Evolutionary conservation across 148 eudicot species (phyloP).

Genomic region (Fagopyrum tataricum): DNA sequence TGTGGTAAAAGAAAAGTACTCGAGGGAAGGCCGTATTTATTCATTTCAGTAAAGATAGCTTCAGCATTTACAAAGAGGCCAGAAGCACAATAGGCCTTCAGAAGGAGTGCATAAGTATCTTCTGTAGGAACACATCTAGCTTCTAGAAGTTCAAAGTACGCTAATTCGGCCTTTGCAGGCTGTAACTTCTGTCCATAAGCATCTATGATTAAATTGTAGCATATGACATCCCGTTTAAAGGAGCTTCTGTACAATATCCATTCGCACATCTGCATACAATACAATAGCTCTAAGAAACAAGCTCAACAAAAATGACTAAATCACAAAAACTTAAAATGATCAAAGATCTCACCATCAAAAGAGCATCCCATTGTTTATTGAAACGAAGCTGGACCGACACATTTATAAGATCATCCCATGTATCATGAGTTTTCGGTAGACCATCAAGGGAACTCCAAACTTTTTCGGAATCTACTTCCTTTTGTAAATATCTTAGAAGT

Average conservation of each 20-base stretch:
- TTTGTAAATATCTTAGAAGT: conserved; percentile 47
- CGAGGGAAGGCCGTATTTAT: conserved; percentile 43
- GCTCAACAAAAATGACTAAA: background rate
- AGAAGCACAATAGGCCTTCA: conserved; percentile 64
- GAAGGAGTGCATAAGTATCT: conserved; percentile 78
- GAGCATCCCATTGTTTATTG: conserved; percentile 59
- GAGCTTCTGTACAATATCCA: conserved; percentile 70
- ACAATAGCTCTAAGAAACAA: background rate
- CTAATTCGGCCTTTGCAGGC: conserved; percentile 51
- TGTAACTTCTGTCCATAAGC: conserved; percentile 65
- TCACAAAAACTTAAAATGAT: background rate
- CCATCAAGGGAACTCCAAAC: conserved; percentile 55
- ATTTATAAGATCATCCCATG: conserved; percentile 75
- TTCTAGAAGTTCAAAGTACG: conserved; percentile 59
- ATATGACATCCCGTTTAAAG: conserved; percentile 59
- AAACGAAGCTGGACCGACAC: conserved; percentile 69
- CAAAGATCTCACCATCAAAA: conserved; percentile 41
- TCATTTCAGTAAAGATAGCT: conserved; percentile 68
- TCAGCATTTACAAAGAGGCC: conserved; percentile 61
- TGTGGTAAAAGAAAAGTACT: conserved; percentile 34
- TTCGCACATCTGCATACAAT: conserved; percentile 53
- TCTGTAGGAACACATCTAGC: conserved; percentile 74
- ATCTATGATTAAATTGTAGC: conserved; percentile 77
- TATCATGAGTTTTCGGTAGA: conserved; percentile 55
- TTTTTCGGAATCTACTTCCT: conserved; percentile 41